These are phyloP conservation scores for Venustampulla echinocandica DNA, from an alignment of 495 filamentous ascomycete species.

Conservation along the genomic window DNA sequence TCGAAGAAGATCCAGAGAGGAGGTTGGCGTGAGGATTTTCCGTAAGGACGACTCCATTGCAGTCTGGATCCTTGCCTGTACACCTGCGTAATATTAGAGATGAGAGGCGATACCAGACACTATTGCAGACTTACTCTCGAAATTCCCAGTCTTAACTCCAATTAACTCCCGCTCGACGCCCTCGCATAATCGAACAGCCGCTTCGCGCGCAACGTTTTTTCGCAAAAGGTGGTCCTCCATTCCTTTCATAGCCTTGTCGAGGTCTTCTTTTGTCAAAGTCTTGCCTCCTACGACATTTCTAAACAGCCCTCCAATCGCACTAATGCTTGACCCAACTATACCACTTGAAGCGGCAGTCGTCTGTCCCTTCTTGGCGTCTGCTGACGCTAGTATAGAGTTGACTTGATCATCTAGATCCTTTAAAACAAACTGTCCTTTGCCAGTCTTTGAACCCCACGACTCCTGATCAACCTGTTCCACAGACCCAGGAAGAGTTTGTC, in stretches of 20 bases:
- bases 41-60: constrained; percentile 85
- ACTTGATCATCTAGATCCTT: constrained; percentile 91
- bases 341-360: constrained; percentile 37
- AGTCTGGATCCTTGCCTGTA: constrained; percentile 69
- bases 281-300: constrained; percentile 92
- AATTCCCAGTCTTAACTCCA: constrained; percentile 84
- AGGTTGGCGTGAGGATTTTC: constrained; percentile 92
- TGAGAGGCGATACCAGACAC: not conserved
- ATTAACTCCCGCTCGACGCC: constrained; percentile 83
- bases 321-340: constrained; percentile 67
- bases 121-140: constrained; percentile 56
- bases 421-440: constrained; percentile 85
- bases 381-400: constrained; percentile 64
- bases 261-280: constrained; percentile 72
- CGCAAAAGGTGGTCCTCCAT: constrained; percentile 93
- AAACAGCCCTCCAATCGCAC: constrained; percentile 77
- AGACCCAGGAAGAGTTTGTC: constrained; percentile 31
- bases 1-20: constrained; percentile 85
- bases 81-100: constrained; percentile 32
- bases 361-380: constrained; percentile 30
- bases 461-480: constrained; percentile 68
- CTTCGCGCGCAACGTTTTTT: constrained; percentile 95
- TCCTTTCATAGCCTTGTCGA: constrained; percentile 83
- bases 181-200: constrained; percentile 83
- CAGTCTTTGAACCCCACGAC: constrained; percentile 74